phyloP scores from a whole-genome alignment of 305 asterid species.

The Monarda citriodora region DNA sequence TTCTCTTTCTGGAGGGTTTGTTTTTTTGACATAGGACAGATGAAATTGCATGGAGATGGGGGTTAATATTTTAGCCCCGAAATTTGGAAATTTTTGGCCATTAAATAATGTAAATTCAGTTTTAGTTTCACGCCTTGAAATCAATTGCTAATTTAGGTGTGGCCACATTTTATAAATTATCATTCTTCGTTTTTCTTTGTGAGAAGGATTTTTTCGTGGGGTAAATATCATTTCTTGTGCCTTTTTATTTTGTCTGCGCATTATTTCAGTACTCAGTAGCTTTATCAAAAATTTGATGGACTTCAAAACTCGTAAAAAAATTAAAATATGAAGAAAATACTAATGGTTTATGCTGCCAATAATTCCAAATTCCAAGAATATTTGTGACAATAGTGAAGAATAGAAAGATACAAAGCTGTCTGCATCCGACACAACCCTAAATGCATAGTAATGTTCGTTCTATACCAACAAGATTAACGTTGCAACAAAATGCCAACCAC shows the following conservation, averaged over 20 bases:
- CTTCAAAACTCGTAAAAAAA: no score
- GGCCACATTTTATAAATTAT: no score
- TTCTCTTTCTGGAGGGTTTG: not conserved
- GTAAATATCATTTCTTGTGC: no score
- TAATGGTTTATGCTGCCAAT: not conserved
- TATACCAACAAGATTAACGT: slow-evolving; percentile 18
- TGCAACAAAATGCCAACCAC: slow-evolving; percentile 3
- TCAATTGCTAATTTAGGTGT: no score
- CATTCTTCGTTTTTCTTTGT: no score
- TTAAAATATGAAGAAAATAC: no score
- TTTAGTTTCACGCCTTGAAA: not conserved
- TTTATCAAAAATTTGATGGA: no score
- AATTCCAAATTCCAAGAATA: not conserved
- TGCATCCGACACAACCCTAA: not conserved
- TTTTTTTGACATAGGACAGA: slow-evolving; percentile 13
- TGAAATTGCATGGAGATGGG: slow-evolving; percentile 12
- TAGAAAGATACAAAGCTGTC: slow-evolving; percentile 10
- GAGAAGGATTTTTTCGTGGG: no score
- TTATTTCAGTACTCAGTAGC: no score
- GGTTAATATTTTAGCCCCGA: not conserved
- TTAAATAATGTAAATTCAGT: slow-evolving; percentile 21
- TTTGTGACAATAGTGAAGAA: not conserved
- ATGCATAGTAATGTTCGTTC: slow-evolving; percentile 20
- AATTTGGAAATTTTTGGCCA: slow-evolving; percentile 4
- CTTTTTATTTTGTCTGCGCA: no score